Evolutionary conservation across 192 early-diverging fungal species (phyloP).

Genomic region (Linnemannia schmuckeri): DNA sequence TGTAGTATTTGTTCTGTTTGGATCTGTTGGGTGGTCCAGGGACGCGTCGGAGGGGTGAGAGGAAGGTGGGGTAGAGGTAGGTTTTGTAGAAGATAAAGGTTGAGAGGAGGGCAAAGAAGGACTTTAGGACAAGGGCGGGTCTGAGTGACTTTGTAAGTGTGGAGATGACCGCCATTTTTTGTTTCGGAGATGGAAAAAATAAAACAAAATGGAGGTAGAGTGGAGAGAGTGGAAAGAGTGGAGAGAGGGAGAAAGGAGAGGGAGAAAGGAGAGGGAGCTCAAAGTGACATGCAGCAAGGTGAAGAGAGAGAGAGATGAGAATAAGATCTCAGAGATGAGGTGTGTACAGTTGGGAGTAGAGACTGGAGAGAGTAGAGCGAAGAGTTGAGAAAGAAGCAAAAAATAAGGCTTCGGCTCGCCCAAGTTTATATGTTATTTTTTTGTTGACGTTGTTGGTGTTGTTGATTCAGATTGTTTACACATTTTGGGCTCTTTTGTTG

Average conservation of each 20-base stretch:
- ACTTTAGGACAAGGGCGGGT: conserved; percentile 9
- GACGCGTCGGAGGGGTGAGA: conserved; percentile 56
- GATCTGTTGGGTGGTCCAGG: conserved; percentile 64
- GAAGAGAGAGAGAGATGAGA: no score
- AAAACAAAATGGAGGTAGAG: background rate
- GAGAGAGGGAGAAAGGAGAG: background rate
- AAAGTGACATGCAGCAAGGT: background rate
- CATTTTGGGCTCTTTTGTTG: no score
- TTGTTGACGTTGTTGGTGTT: no score
- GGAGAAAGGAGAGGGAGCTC: background rate
- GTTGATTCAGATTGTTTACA: no score
- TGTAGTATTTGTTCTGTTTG: conserved; percentile 36
- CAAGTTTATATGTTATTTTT: no score
- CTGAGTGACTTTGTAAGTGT: conserved; percentile 13
- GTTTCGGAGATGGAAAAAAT: background rate
- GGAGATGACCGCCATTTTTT: conserved; percentile 26
- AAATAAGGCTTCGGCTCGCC: no score
- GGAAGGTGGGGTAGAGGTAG: conserved; percentile 54
- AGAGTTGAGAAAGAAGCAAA: no score
- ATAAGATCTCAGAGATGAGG: no score
- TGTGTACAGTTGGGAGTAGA: no score
- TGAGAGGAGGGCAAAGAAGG: conserved; percentile 20
- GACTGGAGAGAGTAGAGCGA: no score
- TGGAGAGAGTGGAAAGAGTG: background rate
- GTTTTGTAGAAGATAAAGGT: conserved; percentile 57